Conservation (phyloP, 1,139 yeast species). For the Sporopachydermia cereana region DNA sequence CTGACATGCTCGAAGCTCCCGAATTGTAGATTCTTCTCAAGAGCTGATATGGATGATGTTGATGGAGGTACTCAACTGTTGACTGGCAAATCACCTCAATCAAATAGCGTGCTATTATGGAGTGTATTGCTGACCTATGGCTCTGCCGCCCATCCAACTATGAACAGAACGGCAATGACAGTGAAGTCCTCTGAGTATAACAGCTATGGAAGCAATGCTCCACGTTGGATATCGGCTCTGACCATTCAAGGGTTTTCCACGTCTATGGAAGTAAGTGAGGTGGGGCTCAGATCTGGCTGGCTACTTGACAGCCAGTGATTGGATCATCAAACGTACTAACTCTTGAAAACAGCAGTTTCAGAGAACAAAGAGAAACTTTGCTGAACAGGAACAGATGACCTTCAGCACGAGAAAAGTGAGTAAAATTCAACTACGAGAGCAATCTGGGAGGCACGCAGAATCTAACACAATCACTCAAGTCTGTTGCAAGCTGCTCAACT, state of each 20-base stretch:
- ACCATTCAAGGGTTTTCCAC: neutral
- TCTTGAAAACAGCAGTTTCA: neutral
- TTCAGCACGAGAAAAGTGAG: neutral
- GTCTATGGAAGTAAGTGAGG: neutral
- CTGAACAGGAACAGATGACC: conserved; percentile 4
- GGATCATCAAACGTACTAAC: neutral
- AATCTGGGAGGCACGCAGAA: too few species aligned
- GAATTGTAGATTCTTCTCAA: too few species aligned
- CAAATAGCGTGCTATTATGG: too few species aligned
- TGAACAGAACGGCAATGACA: too few species aligned
- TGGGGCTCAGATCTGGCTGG: neutral
- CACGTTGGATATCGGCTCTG: neutral
- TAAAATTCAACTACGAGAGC: too few species aligned
- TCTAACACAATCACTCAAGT: neutral
- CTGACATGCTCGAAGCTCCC: too few species aligned
- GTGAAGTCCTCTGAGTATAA: neutral
- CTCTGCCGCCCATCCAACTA: too few species aligned
- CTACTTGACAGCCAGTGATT: too few species aligned
- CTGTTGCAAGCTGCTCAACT: neutral
- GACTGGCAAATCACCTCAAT: too few species aligned
- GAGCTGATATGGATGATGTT: too few species aligned
- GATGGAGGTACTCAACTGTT: too few species aligned
- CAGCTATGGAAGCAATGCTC: neutral
- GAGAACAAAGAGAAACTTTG: neutral
- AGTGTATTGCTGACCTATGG: too few species aligned